These are phyloP conservation scores for Eucalyptus erythrocorys DNA, from an alignment of 345 rosid genomes.

Conservation along the genomic window DNA sequence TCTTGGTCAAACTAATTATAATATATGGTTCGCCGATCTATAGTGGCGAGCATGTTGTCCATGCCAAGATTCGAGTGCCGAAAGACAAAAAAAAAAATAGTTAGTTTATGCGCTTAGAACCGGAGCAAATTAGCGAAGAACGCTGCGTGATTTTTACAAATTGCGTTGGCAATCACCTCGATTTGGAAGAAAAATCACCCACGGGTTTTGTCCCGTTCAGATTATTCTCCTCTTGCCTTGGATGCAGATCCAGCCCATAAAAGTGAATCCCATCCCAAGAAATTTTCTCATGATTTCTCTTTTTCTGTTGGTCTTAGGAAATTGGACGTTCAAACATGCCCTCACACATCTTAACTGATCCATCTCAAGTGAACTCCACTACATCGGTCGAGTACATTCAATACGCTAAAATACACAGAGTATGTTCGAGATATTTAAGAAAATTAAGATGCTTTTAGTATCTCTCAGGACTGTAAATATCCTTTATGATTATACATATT, in stretches of 20 bases:
- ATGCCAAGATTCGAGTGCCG: background rate
- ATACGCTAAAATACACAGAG: background rate
- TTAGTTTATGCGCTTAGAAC: background rate
- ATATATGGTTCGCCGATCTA: background rate
- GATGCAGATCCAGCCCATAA: background rate
- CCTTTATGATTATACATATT: fast-evolving
- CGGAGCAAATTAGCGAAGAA: background rate
- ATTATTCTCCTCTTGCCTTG: background rate
- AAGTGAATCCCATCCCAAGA: background rate
- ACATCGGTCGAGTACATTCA: too few relatives aligned
- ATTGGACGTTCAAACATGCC: background rate
- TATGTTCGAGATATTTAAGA: too few relatives aligned
- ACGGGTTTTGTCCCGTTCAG: background rate
- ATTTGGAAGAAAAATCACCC: background rate
- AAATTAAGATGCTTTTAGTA: too few relatives aligned
- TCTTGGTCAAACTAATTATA: background rate
- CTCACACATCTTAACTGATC: background rate
- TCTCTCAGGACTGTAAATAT: fast-evolving
- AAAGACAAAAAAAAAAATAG: background rate
- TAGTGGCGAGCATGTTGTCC: background rate
- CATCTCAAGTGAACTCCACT: background rate
- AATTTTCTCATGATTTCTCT: background rate
- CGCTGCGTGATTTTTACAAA: background rate
- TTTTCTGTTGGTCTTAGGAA: background rate
- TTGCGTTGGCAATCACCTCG: background rate